phyloP scores from a whole-genome alignment of 257 asterid species.

The Nicotiana paniculata region DNA sequence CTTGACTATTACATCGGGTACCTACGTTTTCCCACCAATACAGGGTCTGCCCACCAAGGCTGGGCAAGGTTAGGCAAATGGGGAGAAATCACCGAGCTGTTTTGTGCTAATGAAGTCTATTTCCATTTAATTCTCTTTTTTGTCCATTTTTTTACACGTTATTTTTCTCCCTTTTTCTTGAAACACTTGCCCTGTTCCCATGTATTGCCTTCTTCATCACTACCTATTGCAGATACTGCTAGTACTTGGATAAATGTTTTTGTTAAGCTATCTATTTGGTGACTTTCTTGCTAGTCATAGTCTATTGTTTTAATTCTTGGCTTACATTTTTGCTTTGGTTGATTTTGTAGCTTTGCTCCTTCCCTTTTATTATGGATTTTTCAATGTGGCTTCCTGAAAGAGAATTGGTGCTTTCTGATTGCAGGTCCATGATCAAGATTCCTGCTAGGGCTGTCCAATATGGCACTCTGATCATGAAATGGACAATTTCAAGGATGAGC shows the following conservation, averaged over 20 bases:
- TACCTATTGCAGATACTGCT: not conserved
- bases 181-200: not conserved
- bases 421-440: constrained; percentile 63
- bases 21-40: not conserved
- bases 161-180: not conserved
- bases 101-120: not conserved
- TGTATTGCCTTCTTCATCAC: not conserved
- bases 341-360: not conserved
- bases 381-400: not conserved
- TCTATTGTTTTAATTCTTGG: not conserved
- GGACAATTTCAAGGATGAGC: constrained; percentile 35
- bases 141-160: not conserved
- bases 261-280: constrained; percentile 1
- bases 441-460: constrained; percentile 42
- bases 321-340: not conserved
- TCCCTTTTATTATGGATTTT: not conserved
- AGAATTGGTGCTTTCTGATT: constrained; percentile 13
- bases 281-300: not conserved
- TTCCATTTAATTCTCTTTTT: not conserved
- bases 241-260: not conserved
- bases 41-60: not conserved
- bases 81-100: not conserved
- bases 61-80: not conserved
- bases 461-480: constrained; percentile 31
- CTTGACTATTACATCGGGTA: not conserved